Conservation (phyloP, 2,329 filamentous ascomycete species). For the Paecilomyces niveus region DNA sequence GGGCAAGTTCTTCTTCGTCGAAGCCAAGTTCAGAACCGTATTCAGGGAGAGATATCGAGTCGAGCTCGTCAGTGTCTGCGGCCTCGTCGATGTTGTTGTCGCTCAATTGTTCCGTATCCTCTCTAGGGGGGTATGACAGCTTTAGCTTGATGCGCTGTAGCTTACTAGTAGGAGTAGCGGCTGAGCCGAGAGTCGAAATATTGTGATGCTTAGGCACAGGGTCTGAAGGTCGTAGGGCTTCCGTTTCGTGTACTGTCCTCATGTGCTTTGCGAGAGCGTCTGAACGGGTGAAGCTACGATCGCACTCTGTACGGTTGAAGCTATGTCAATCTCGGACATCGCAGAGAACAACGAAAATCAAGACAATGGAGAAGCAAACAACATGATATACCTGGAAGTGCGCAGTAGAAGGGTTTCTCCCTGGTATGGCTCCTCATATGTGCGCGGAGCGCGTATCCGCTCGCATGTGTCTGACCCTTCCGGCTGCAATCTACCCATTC, state of each 20-base stretch:
- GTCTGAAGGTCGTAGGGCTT: slow-evolving; percentile 68
- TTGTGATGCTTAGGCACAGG: slow-evolving; percentile 34
- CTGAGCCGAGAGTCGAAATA: slow-evolving; percentile 19
- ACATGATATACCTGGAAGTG: slow-evolving; percentile 65
- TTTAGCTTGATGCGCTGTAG: slow-evolving; percentile 37
- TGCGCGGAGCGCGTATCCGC: slow-evolving; percentile 89
- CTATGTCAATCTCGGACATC: not conserved
- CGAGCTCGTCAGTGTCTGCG: slow-evolving; percentile 29
- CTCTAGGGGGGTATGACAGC: slow-evolving; percentile 28
- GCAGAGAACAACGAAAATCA: not conserved
- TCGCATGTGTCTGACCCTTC: slow-evolving; percentile 87
- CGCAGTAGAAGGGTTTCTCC: slow-evolving; percentile 98
- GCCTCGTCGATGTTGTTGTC: slow-evolving; percentile 21
- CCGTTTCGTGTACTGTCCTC: slow-evolving; percentile 96
- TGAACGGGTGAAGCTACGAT: slow-evolving; percentile 90
- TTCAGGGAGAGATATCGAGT: slow-evolving; percentile 22
- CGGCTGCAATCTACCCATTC: slow-evolving; percentile 87
- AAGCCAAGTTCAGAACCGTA: slow-evolving; percentile 35
- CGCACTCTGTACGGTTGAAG: slow-evolving; percentile 62
- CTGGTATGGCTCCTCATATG: slow-evolving; percentile 97
- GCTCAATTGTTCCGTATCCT: slow-evolving; percentile 17
- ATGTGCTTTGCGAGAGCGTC: slow-evolving; percentile 97
- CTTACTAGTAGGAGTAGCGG: slow-evolving; percentile 23
- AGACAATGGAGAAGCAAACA: not conserved
- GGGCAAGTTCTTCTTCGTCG: slow-evolving; percentile 36